Evolutionary conservation across 208 protist genomes (phyloP).

Genomic region (Acanthamoeba quina): DNA sequence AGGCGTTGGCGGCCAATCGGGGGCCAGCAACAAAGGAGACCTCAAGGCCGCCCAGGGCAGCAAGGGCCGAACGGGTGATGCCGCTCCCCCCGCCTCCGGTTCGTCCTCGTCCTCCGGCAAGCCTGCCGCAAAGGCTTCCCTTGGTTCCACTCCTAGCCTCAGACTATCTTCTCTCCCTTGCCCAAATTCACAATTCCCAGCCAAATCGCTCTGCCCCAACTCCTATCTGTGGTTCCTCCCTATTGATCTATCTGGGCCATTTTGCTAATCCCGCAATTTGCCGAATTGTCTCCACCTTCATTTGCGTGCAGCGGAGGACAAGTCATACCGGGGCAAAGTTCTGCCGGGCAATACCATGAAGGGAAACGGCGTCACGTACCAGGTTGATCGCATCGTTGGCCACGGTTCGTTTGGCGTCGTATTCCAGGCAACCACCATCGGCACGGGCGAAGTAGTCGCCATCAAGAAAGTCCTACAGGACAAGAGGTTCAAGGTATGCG

Average conservation of each 20-base stretch:
- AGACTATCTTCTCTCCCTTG: too few species aligned
- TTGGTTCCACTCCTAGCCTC: neutral
- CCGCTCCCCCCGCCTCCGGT: too few species aligned
- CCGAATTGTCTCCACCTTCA: neutral
- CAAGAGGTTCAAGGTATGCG: slow-evolving; percentile 93
- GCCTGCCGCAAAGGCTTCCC: too few species aligned
- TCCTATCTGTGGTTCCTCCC: neutral
- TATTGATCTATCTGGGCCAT: neutral
- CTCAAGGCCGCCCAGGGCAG: too few species aligned
- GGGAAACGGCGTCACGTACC: slow-evolving; percentile 84
- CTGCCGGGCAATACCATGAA: slow-evolving; percentile 23
- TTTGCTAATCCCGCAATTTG: too few species aligned
- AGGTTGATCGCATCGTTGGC: slow-evolving; percentile 95
- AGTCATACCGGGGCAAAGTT: slow-evolving; percentile 16
- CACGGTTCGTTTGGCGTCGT: slow-evolving; percentile 98
- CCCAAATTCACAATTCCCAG: too few species aligned
- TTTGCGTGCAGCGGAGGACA: neutral
- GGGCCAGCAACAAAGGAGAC: too few species aligned
- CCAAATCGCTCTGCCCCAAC: neutral
- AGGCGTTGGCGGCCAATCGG: neutral
- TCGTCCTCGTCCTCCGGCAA: too few species aligned
- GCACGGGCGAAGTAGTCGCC: slow-evolving; percentile 94
- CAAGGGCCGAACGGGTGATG: too few species aligned
- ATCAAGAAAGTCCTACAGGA: slow-evolving; percentile 98
- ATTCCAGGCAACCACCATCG: slow-evolving; percentile 90